phyloP scores from a whole-genome alignment of 139 green algal genomes.

The Microglena sp. region DNA sequence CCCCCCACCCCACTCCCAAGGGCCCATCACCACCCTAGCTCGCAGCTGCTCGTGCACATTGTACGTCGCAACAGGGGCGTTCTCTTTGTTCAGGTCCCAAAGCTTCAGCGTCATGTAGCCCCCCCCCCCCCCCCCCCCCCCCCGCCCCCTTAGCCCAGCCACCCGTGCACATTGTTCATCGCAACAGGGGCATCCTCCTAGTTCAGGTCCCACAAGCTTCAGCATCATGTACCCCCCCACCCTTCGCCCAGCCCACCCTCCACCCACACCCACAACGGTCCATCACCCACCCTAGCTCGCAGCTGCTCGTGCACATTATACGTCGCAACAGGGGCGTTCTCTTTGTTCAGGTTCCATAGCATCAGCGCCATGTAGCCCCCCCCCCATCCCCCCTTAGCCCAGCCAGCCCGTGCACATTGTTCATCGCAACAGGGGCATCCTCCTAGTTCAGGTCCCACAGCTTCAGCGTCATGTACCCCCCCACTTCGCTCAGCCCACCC shows the following conservation, averaged over 20 bases:
- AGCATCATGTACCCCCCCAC: background rate
- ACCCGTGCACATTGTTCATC: conserved; percentile 75
- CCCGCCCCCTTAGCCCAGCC: no score
- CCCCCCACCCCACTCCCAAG: no score
- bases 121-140: no score
- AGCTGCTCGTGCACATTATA: conserved; percentile 91
- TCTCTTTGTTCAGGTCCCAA: conserved; percentile 92
- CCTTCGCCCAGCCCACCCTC: background rate
- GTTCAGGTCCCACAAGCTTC: conserved; percentile 86
- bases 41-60: conserved; percentile 60
- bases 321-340: conserved; percentile 64
- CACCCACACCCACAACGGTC: background rate
- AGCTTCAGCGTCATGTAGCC: conserved; percentile 30
- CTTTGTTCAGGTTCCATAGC: conserved; percentile 92
- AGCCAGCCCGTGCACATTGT: conserved; percentile 83
- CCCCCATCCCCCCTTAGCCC: no score
- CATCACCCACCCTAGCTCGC: conserved; percentile 40
- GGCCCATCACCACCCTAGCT: conserved; percentile 77
- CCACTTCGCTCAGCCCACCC: no score
- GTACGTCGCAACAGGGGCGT: conserved; percentile 68
- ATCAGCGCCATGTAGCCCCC: no score
- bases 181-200: conserved; percentile 78
- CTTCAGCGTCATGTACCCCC: conserved; percentile 98
- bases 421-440: conserved; percentile 65
- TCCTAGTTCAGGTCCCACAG: conserved; percentile 97